phyloP scores from a whole-genome alignment of 1,284 basidiomycete genomes.

The Athelia psychrophila region DNA sequence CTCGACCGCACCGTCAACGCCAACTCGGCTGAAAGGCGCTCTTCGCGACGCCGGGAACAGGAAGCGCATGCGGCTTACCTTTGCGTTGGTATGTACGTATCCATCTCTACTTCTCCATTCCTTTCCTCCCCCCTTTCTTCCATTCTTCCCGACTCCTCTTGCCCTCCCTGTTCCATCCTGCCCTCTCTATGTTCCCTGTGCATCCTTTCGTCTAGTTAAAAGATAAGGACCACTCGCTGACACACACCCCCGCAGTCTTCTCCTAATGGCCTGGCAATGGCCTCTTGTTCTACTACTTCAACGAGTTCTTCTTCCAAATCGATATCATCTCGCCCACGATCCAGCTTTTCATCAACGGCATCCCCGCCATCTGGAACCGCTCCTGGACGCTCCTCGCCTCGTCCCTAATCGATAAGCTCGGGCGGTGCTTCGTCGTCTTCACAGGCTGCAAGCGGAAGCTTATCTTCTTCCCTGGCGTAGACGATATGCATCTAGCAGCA shows the following conservation, averaged over 20 bases:
- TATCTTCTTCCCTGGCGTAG: constrained; percentile 66
- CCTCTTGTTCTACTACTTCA: constrained; percentile 75
- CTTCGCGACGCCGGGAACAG: constrained; percentile 58
- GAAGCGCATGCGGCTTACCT: constrained; percentile 65
- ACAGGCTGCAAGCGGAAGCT: constrained; percentile 65
- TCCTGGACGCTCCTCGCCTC: constrained; percentile 58
- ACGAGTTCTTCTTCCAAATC: constrained; percentile 66
- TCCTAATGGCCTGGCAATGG: constrained; percentile 79
- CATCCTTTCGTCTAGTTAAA: too few relatives aligned
- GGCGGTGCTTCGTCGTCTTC: constrained; percentile 66
- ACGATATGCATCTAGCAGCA: constrained; percentile 72
- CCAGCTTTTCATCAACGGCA: constrained; percentile 70
- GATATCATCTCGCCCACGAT: constrained; percentile 61
- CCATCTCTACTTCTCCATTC: too few relatives aligned
- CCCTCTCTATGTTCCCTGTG: too few relatives aligned
- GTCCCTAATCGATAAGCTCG: constrained; percentile 54
- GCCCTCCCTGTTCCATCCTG: too few relatives aligned
- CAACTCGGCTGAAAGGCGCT: constrained; percentile 63
- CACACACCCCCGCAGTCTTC: constrained; percentile 80
- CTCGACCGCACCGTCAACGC: constrained; percentile 50
- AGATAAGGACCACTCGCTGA: too few relatives aligned
- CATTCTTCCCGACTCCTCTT: too few relatives aligned
- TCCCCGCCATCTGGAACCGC: constrained; percentile 76
- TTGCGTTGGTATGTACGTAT: constrained; percentile 66
- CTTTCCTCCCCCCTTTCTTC: too few relatives aligned